A percentile compares a stretch with the other conserved stretches of the same genome.
Conservation (phyloP, 1,139 yeast species). For the Pichia sp. region DNA sequence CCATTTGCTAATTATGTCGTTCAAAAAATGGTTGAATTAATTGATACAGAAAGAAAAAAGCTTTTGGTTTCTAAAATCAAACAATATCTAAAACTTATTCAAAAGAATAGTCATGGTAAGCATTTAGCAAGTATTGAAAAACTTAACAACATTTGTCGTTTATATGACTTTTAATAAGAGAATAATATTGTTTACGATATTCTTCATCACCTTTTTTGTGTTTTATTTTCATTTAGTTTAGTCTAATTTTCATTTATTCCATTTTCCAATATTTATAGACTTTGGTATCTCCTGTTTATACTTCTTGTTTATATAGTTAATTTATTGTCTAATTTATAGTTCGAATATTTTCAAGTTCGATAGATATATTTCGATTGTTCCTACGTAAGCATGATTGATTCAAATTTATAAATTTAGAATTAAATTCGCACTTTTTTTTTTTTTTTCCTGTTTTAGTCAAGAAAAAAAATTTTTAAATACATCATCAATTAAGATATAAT, state of each 20-base stretch:
- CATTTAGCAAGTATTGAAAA: constrained; percentile 86
- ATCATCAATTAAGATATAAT: too few relatives aligned
- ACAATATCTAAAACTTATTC: constrained; percentile 54
- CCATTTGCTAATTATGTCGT: constrained; percentile 97
- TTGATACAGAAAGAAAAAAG: constrained; percentile 61
- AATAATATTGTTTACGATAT: not conserved
- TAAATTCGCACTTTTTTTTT: too few relatives aligned
- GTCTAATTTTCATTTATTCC: too few relatives aligned
- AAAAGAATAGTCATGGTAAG: constrained; percentile 62
- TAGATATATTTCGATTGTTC: too few relatives aligned
- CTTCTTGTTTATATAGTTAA: not conserved
- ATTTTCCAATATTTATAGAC: too few relatives aligned
- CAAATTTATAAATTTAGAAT: too few relatives aligned
- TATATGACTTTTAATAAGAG: constrained; percentile 6
- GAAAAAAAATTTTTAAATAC: too few relatives aligned
- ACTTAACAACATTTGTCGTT: constrained; percentile 46
- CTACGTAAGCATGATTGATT: too few relatives aligned
- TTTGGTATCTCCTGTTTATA: not conserved
- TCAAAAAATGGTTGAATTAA: constrained; percentile 84
- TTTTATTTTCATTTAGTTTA: not conserved
- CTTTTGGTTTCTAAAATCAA: constrained; percentile 55
- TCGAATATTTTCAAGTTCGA: too few relatives aligned
- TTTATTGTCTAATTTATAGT: too few relatives aligned
- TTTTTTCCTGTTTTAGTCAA: too few relatives aligned
- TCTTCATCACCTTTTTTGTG: not conserved